A percentile compares a stretch with the other conserved stretches of the same genome.
These are phyloP conservation scores for Kernera saxatilis DNA, from an alignment of 345 rosid species.

Conservation along the genomic window DNA sequence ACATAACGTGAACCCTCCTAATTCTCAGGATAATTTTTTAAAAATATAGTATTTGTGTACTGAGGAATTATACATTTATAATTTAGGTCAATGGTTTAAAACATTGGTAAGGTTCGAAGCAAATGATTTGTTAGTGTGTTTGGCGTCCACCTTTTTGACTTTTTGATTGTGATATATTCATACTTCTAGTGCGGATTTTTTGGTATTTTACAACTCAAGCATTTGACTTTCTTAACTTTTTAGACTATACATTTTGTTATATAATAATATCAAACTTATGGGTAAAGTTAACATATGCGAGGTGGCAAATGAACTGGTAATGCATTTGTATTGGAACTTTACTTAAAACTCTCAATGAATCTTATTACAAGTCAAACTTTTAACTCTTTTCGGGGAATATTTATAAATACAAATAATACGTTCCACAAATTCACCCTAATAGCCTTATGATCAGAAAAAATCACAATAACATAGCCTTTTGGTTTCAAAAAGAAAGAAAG, in stretches of 20 bases:
- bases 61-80: background rate
- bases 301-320: slow-evolving; percentile 12
- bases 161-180: slow-evolving; percentile 13
- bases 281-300: slow-evolving; percentile 5
- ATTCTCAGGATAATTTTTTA: background rate
- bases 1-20: slow-evolving; percentile 5
- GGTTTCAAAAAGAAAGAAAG: too few species aligned
- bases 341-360: slow-evolving; percentile 7
- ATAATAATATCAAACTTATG: background rate
- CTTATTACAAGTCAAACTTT: too few species aligned
- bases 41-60: background rate
- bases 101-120: slow-evolving; percentile 14
- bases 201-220: slow-evolving; percentile 30
- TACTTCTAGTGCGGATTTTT: slow-evolving; percentile 14
- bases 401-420: too few species aligned
- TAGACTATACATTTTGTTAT: background rate
- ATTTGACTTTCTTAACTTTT: slow-evolving; percentile 27
- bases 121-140: slow-evolving; percentile 21
- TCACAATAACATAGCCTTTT: too few species aligned
- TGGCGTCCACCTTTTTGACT: slow-evolving; percentile 31
- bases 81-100: slow-evolving; percentile 16
- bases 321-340: slow-evolving; percentile 18
- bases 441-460: too few species aligned
- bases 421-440: too few species aligned
- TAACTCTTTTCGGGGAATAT: too few species aligned